Conservation (phyloP, 2,329 filamentous ascomycete species). For the Fusarium algeriense region DNA sequence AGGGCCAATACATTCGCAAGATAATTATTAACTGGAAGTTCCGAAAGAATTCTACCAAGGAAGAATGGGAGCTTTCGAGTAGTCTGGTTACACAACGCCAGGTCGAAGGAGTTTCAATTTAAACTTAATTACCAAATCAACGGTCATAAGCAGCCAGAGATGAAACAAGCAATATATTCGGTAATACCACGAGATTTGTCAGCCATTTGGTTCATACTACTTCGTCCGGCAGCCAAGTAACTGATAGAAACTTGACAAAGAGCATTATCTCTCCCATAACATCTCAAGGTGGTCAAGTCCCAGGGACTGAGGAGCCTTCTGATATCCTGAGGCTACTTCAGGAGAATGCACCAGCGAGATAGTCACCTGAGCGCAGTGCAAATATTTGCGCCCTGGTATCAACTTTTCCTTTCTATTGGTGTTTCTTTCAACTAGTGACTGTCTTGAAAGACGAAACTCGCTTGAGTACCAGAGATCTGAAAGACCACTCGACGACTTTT, state of each 20-base stretch:
- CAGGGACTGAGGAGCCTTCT: not conserved
- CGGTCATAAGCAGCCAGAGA: too few relatives aligned
- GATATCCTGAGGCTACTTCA: not conserved
- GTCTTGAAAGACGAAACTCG: too few relatives aligned
- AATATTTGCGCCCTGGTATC: not conserved
- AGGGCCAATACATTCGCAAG: not conserved
- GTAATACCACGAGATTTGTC: too few relatives aligned
- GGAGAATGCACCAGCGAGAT: not conserved
- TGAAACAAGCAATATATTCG: too few relatives aligned
- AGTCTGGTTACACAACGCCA: not conserved
- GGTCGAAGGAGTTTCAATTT: not conserved
- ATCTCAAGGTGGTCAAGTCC: too few relatives aligned
- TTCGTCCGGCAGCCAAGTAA: too few relatives aligned
- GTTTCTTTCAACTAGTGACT: not conserved
- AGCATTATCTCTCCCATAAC: too few relatives aligned
- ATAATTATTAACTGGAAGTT: not conserved
- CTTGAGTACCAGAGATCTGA: too few relatives aligned
- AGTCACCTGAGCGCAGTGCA: not conserved
- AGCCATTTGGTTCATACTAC: too few relatives aligned
- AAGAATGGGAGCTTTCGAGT: not conserved
- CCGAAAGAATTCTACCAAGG: not conserved
- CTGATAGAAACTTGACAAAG: too few relatives aligned
- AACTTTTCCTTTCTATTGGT: not conserved
- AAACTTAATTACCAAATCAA: too few relatives aligned
- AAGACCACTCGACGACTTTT: accelerated